These are phyloP conservation scores for Kazachstania bromeliacearum DNA, from an alignment of 805 yeast species.

Conservation along the genomic window DNA sequence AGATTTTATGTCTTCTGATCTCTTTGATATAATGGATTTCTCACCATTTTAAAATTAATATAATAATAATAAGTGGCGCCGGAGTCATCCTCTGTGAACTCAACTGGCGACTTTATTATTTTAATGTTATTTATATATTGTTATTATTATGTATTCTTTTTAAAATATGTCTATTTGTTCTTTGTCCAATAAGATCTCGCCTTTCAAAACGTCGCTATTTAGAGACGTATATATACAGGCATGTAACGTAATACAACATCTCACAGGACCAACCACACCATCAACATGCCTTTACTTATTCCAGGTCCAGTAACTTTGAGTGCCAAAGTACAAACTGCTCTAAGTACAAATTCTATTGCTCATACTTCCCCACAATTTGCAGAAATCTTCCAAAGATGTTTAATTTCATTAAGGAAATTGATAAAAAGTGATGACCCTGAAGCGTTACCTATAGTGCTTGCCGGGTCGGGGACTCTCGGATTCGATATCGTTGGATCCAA, in stretches of 20 bases:
- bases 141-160: not conserved
- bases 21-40: constrained; percentile 12
- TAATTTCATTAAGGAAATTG: constrained; percentile 59
- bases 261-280: too few species aligned
- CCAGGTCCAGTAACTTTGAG: constrained; percentile 87
- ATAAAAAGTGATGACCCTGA: constrained; percentile 57
- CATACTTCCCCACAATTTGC: constrained; percentile 84
- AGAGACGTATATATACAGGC: not conserved
- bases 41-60: constrained; percentile 5
- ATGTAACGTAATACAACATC: too few species aligned
- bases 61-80: not conserved
- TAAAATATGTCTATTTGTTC: not conserved
- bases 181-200: too few species aligned
- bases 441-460: constrained; percentile 65
- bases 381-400: constrained; percentile 56
- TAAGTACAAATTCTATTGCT: constrained; percentile 77
- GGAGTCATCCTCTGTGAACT: not conserved
- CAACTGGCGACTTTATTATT: not conserved
- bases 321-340: constrained; percentile 66
- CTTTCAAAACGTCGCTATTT: not conserved
- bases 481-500: constrained; percentile 88
- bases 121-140: not conserved
- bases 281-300: constrained; percentile 41
- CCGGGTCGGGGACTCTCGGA: constrained; percentile 92
- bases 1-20: constrained; percentile 23